phyloP scores from a whole-genome alignment of 768 basidiomycete species.

The Russula olivacea region DNA sequence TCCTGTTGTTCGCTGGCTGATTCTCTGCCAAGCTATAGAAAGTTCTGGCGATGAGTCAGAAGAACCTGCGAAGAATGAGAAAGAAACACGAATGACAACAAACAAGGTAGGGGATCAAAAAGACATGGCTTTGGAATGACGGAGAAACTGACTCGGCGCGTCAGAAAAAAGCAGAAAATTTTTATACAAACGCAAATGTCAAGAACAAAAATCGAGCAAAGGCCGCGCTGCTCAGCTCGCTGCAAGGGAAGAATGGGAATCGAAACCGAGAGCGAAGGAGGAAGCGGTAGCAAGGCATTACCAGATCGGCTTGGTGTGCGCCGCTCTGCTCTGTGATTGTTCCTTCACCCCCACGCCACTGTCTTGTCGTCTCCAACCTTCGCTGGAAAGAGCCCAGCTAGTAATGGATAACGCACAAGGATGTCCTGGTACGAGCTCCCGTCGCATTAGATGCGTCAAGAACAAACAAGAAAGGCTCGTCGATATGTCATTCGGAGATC shows the following conservation, averaged over 20 bases:
- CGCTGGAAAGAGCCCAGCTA: background rate
- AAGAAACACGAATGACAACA: constrained; percentile 81
- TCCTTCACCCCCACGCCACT: background rate
- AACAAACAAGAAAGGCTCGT: background rate
- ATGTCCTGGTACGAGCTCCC: background rate
- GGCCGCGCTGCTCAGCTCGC: constrained; percentile 51
- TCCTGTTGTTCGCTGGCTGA: constrained; percentile 4
- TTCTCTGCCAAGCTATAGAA: constrained; percentile 28
- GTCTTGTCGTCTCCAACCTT: background rate
- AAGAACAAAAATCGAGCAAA: constrained; percentile 80
- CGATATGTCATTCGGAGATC: background rate
- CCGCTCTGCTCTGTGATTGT: background rate
- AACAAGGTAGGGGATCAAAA: constrained; percentile 57
- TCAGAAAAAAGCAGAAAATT: constrained; percentile 87
- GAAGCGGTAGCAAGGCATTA: constrained; percentile 9
- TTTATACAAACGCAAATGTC: constrained; percentile 78
- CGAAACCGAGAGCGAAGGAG: constrained; percentile 15
- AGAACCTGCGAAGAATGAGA: constrained; percentile 33
- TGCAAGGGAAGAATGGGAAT: constrained; percentile 29
- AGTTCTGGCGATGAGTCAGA: constrained; percentile 35
- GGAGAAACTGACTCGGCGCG: constrained; percentile 1
- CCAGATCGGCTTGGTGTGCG: background rate
- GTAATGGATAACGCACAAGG: background rate
- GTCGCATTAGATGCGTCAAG: background rate
- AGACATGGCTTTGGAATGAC: constrained; percentile 1